Evolutionary conservation across 2,329 filamentous ascomycete species (phyloP).

Genomic region (Parastagonospora avenae): DNA sequence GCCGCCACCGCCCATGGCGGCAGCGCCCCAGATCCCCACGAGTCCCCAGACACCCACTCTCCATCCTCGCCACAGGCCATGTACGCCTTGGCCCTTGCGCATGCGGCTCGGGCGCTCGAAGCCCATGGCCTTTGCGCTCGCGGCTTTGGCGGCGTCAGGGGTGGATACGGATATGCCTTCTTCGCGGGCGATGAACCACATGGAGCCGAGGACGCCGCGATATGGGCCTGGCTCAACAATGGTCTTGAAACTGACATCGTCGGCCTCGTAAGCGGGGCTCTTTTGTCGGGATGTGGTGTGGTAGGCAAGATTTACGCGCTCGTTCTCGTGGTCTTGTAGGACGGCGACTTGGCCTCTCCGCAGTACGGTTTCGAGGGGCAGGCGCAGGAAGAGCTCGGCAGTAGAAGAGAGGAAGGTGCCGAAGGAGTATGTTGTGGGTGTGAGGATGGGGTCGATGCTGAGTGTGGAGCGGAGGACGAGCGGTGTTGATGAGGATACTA

Average conservation of each 20-base stretch:
- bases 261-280: slow-evolving; percentile 25
- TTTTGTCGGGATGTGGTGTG: slow-evolving; percentile 14
- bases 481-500: slow-evolving; percentile 81
- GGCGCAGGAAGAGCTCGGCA: slow-evolving; percentile 80
- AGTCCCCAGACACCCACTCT: slow-evolving; percentile 79
- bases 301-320: slow-evolving; percentile 33
- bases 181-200: slow-evolving; percentile 83
- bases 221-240: slow-evolving; percentile 83
- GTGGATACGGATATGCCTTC: slow-evolving; percentile 66
- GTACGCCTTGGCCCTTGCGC: slow-evolving; percentile 68
- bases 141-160: slow-evolving; percentile 23
- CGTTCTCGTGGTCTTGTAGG: slow-evolving; percentile 43
- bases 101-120: slow-evolving; percentile 48
- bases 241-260: slow-evolving; percentile 61
- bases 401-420: slow-evolving; percentile 81
- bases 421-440: slow-evolving; percentile 80
- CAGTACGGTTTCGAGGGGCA: slow-evolving; percentile 90
- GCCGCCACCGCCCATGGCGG: slow-evolving; percentile 56
- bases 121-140: slow-evolving; percentile 33
- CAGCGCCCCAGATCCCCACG: slow-evolving; percentile 74
- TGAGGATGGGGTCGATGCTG: slow-evolving; percentile 78
- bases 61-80: slow-evolving; percentile 75
- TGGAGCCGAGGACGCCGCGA: slow-evolving; percentile 84
- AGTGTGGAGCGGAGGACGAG: slow-evolving; percentile 85
- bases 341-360: slow-evolving; percentile 84